These are phyloP conservation scores for Heliamphora pulchella DNA, from an alignment of 179 eudicot genomes.

Conservation along the genomic window DNA sequence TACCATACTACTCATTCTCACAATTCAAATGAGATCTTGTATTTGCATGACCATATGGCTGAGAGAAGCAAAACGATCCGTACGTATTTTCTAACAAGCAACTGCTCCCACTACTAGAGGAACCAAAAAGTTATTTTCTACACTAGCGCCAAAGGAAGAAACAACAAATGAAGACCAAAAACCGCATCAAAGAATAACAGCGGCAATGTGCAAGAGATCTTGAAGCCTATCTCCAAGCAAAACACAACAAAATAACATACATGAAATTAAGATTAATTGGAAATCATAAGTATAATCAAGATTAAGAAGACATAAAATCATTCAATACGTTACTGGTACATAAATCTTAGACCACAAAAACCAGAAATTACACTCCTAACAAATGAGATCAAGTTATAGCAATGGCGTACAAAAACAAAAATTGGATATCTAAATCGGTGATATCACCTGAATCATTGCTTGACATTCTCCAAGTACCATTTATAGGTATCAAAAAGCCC, in stretches of 20 bases:
- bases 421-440: neutral
- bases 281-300: neutral
- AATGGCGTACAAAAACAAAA: neutral
- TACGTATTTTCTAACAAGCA: neutral
- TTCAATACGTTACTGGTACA: neutral
- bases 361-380: neutral
- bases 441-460: conserved; percentile 21
- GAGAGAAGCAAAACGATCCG: neutral
- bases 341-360: neutral
- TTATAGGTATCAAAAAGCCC: conserved; percentile 60
- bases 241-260: neutral
- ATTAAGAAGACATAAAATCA: neutral
- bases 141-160: neutral
- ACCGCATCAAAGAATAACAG: neutral
- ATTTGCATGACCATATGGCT: neutral
- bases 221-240: neutral
- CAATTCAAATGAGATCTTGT: neutral
- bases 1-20: neutral
- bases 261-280: neutral
- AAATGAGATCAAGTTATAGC: neutral
- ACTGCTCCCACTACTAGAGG: neutral
- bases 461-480: conserved; percentile 55
- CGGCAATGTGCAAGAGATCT: neutral
- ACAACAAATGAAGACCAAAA: neutral
- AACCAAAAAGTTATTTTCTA: neutral